Conservation (phyloP, 1,284 basidiomycete species). For the Coniophora puteana region DNA sequence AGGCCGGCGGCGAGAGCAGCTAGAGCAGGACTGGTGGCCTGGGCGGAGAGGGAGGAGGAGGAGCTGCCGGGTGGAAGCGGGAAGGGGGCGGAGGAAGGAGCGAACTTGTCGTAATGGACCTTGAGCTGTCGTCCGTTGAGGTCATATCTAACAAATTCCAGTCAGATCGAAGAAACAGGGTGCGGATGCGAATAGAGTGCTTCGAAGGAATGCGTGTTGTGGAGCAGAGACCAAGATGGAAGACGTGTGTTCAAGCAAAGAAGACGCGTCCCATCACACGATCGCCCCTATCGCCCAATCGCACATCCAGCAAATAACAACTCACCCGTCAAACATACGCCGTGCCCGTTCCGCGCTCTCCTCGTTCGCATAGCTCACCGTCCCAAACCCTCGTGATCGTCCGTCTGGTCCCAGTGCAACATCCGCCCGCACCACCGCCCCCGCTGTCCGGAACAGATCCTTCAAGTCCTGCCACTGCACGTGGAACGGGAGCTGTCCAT, state of each 20-base stretch:
- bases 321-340: slow-evolving; percentile 82
- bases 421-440: slow-evolving; percentile 85
- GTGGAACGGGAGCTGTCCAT: slow-evolving; percentile 82
- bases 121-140: slow-evolving; percentile 83
- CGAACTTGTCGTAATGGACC: slow-evolving; percentile 83
- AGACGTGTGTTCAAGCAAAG: neutral
- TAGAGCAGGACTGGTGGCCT: slow-evolving; percentile 18
- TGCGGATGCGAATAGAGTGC: neutral
- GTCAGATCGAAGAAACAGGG: neutral
- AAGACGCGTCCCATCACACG: neutral
- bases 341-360: slow-evolving; percentile 86
- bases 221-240: slow-evolving; percentile 1
- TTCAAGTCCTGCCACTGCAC: slow-evolving; percentile 98
- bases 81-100: slow-evolving; percentile 35
- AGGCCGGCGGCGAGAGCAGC: slow-evolving; percentile 14
- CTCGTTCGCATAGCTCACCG: slow-evolving; percentile 81
- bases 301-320: slow-evolving; percentile 15
- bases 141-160: slow-evolving; percentile 57
- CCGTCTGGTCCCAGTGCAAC: slow-evolving; percentile 86
- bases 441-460: slow-evolving; percentile 86
- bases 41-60: slow-evolving; percentile 16
- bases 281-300: neutral
- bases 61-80: slow-evolving; percentile 15
- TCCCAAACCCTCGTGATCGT: slow-evolving; percentile 84
- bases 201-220: neutral